Evolutionary conservation across 306 rosid species (phyloP).

Genomic region (Corylus heterophylla): DNA sequence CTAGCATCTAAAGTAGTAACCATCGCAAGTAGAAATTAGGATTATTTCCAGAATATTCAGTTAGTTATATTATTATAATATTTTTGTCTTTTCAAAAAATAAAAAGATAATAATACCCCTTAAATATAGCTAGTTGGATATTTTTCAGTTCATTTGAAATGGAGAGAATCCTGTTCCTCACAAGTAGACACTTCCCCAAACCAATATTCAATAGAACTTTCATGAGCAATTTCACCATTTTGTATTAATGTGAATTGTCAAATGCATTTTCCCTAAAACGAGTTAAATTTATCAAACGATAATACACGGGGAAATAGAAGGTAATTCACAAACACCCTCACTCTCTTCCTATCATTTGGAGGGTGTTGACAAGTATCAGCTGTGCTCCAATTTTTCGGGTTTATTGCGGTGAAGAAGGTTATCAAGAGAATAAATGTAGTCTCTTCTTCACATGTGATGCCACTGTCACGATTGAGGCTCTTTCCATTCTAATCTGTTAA

Average conservation of each 20-base stretch:
- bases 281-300: too few species aligned
- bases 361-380: constrained; percentile 4
- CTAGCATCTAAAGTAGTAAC: background rate
- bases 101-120: too few species aligned
- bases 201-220: background rate
- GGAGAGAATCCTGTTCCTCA: too few species aligned
- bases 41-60: too few species aligned
- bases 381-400: background rate
- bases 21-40: background rate
- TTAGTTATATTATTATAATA: too few species aligned
- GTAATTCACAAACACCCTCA: constrained; percentile 1
- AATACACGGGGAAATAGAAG: background rate
- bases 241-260: background rate
- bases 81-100: too few species aligned
- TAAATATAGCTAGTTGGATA: too few species aligned
- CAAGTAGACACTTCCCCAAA: background rate
- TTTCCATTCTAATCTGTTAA: constrained; percentile 77
- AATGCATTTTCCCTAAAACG: background rate
- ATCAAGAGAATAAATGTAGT: constrained; percentile 8
- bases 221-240: background rate
- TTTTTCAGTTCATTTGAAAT: too few species aligned
- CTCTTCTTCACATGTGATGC: constrained; percentile 12
- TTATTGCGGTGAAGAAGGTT: constrained; percentile 27
- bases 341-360: constrained; percentile 18
- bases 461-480: constrained; percentile 50